Evolutionary conservation across 306 rosid genomes (phyloP).

Genomic region (Acacia crassicarpa): DNA sequence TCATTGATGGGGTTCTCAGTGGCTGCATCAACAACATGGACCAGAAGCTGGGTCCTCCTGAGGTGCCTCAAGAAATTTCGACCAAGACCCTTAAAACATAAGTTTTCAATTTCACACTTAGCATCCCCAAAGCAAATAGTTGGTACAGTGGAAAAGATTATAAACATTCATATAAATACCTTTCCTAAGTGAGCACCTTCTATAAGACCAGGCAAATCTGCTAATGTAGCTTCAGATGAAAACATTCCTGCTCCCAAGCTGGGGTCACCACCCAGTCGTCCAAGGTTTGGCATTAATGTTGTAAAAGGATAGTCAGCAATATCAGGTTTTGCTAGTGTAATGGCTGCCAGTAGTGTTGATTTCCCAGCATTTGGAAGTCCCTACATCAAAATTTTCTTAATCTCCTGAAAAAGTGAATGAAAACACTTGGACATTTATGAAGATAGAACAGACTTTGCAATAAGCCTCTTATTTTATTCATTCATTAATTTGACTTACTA

Average conservation of each 20-base stretch:
- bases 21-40: conserved; percentile 95
- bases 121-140: conserved; percentile 13
- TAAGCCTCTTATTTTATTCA: background rate
- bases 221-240: conserved; percentile 91
- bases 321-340: conserved; percentile 94
- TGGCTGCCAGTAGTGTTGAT: conserved; percentile 91
- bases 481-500: background rate
- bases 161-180: conserved; percentile 48
- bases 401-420: conserved; percentile 25
- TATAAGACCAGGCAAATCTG: conserved; percentile 98
- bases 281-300: conserved; percentile 96
- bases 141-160: conserved; percentile 1
- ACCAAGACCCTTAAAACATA: conserved; percentile 79
- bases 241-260: conserved; percentile 91
- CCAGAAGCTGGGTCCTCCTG: conserved; percentile 86
- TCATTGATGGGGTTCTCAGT: conserved; percentile 78
- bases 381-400: conserved; percentile 45
- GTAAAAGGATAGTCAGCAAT: conserved; percentile 97
- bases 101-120: conserved; percentile 16
- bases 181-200: conserved; percentile 99
- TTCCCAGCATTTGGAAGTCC: conserved; percentile 99
- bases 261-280: conserved; percentile 95
- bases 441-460: background rate
- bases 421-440: background rate
- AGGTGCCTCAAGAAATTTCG: conserved; percentile 93